Conservation (phyloP, 192 early-diverging fungal genomes). For the Hyaloraphidium curvatum region DNA sequence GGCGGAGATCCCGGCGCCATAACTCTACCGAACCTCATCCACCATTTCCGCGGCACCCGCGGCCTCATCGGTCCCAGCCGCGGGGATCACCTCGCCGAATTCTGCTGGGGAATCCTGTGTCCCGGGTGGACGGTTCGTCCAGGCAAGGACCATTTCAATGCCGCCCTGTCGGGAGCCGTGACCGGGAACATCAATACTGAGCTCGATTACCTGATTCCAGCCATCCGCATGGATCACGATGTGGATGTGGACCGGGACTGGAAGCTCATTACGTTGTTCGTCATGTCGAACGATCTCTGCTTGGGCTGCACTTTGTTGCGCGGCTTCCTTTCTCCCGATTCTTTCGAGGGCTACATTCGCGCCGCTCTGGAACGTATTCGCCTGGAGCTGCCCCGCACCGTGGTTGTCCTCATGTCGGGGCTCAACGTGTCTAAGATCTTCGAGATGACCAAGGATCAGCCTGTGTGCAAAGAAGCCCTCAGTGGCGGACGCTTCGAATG, state of each 20-base stretch:
- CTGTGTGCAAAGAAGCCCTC: constrained; percentile 10
- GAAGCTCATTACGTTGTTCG: constrained; percentile 31
- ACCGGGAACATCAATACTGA: constrained; percentile 20
- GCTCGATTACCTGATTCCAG: constrained; percentile 21
- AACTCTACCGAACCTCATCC: constrained; percentile 23
- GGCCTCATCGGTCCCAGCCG: neutral
- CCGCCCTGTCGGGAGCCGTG: constrained; percentile 32
- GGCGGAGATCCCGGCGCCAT: constrained; percentile 24
- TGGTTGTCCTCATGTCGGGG: constrained; percentile 23
- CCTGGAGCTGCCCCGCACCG: constrained; percentile 15
- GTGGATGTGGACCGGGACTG: constrained; percentile 19
- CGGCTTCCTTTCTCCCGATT: constrained; percentile 9
- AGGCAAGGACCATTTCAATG: constrained; percentile 21
- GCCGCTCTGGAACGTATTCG: constrained; percentile 3
- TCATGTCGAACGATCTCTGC: constrained; percentile 38
- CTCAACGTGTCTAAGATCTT: constrained; percentile 21
- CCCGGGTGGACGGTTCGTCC: neutral
- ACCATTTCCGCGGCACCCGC: constrained; percentile 6
- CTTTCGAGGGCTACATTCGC: constrained; percentile 6
- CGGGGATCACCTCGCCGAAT: constrained; percentile 21
- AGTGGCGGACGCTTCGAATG: constrained; percentile 14
- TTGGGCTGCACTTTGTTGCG: constrained; percentile 12
- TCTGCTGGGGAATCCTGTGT: constrained; percentile 15
- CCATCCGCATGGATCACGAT: constrained; percentile 10
- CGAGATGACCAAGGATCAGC: constrained; percentile 12